Conservation (phyloP, 2,329 filamentous ascomycete species). For the Trichoderma sp. region DNA sequence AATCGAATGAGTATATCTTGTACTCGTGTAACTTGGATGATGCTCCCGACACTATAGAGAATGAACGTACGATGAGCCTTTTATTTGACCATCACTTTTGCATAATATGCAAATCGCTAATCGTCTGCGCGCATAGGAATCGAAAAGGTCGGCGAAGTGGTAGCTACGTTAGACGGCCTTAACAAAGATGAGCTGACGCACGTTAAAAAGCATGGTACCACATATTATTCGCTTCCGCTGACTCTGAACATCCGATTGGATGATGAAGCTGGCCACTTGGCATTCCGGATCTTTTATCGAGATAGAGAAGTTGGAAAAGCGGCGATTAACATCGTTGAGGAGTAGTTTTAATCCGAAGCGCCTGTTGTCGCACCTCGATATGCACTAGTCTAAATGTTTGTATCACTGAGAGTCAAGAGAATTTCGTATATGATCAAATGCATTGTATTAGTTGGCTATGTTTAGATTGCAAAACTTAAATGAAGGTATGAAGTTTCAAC, state of each 20-base stretch:
- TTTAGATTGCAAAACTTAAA: not conserved
- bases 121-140: not conserved
- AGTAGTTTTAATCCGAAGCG: not conserved
- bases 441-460: not conserved
- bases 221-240: not conserved
- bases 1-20: not conserved
- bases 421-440: not conserved
- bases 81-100: accelerated
- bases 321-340: not conserved
- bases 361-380: not conserved
- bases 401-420: not conserved
- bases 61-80: not conserved
- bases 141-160: not conserved
- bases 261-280: not conserved
- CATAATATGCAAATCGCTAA: not conserved
- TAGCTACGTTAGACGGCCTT: not conserved
- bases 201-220: not conserved
- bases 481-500: not conserved
- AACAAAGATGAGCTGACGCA: not conserved
- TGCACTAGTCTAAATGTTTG: not conserved
- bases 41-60: not conserved
- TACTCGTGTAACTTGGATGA: not conserved
- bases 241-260: slow-evolving; percentile 2
- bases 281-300: not conserved
- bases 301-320: not conserved